These are phyloP conservation scores for Coemansia reversa DNA, from an alignment of 192 early-diverging fungal genomes.

Conservation along the genomic window DNA sequence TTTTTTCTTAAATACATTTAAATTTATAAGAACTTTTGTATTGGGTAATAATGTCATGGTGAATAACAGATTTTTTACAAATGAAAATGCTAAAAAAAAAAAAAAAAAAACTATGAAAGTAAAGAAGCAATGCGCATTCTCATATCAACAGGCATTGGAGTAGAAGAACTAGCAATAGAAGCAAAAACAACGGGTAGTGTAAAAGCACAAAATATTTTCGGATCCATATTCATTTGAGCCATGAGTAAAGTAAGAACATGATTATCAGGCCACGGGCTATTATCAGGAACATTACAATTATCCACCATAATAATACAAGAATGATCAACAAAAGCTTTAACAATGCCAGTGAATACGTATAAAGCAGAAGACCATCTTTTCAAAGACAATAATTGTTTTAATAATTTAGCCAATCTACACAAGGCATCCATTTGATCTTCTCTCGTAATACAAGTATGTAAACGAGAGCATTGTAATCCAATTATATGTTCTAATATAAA, in stretches of 20 bases:
- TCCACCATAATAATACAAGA: not conserved
- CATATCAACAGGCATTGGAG: slow-evolving; percentile 15
- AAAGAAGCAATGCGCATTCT: slow-evolving; percentile 44
- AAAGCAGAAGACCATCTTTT: slow-evolving; percentile 38
- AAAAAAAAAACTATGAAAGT: slow-evolving; percentile 5
- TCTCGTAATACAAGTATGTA: not conserved
- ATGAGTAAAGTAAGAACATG: slow-evolving; percentile 46
- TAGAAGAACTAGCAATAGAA: slow-evolving; percentile 11
- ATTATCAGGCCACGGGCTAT: slow-evolving; percentile 26
- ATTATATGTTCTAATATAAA: slow-evolving; percentile 27
- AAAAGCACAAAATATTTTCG: slow-evolving; percentile 34
- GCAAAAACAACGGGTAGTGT: slow-evolving; percentile 44
- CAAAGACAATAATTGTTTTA: slow-evolving; percentile 24
- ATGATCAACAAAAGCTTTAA: slow-evolving; percentile 32
- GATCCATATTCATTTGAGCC: slow-evolving; percentile 27
- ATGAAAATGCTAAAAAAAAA: no score
- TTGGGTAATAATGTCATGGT: no score
- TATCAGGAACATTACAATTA: not conserved
- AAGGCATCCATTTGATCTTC: slow-evolving; percentile 19
- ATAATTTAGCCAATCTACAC: slow-evolving; percentile 13
- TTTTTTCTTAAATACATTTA: no score
- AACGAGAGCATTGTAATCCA: slow-evolving; percentile 14
- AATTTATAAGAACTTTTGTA: no score
- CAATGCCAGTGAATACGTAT: slow-evolving; percentile 32
- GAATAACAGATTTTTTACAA: no score